Evolutionary conservation across 805 yeast genomes (phyloP).

Genomic region (Lipomyces spencermartinsiae): DNA sequence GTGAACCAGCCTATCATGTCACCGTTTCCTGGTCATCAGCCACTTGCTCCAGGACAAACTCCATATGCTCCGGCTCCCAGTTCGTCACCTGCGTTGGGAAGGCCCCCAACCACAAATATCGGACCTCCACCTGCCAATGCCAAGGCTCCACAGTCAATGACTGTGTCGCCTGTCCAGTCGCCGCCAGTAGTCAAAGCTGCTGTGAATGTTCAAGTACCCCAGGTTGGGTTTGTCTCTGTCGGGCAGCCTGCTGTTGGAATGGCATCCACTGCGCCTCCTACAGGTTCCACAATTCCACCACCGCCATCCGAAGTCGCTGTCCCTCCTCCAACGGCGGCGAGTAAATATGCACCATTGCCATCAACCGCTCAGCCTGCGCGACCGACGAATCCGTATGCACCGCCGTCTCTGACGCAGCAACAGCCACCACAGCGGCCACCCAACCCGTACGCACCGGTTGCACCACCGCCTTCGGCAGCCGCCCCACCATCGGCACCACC

Average conservation of each 20-base stretch:
- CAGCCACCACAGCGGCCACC: conserved; percentile 11
- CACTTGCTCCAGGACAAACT: conserved; percentile 43
- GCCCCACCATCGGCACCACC: conserved; percentile 29
- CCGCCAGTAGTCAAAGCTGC: conserved; percentile 18
- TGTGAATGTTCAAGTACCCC: conserved; percentile 30
- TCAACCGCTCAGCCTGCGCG: conserved; percentile 45
- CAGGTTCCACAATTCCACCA: conserved; percentile 10
- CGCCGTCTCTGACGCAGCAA: conserved; percentile 36
- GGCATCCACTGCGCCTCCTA: conserved; percentile 11
- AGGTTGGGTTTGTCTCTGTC: conserved; percentile 34
- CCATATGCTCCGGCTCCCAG: conserved; percentile 46
- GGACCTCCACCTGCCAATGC: conserved; percentile 38
- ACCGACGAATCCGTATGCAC: conserved; percentile 52
- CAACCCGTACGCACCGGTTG: conserved; percentile 34
- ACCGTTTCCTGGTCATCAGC: conserved; percentile 39
- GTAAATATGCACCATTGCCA: conserved; percentile 28
- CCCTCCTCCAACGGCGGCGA: conserved; percentile 39
- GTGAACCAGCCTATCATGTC: conserved; percentile 38
- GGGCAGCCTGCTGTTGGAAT: conserved; percentile 27
- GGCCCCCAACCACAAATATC: conserved; percentile 22
- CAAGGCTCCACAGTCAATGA: conserved; percentile 32
- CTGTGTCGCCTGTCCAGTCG: conserved; percentile 32
- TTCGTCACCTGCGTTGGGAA: conserved; percentile 13
- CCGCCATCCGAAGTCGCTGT: conserved; percentile 33
- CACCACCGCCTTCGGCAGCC: conserved; percentile 21